phyloP scores from a whole-genome alignment of 352 stramenopile genomes.

The Globisporangium polare region DNA sequence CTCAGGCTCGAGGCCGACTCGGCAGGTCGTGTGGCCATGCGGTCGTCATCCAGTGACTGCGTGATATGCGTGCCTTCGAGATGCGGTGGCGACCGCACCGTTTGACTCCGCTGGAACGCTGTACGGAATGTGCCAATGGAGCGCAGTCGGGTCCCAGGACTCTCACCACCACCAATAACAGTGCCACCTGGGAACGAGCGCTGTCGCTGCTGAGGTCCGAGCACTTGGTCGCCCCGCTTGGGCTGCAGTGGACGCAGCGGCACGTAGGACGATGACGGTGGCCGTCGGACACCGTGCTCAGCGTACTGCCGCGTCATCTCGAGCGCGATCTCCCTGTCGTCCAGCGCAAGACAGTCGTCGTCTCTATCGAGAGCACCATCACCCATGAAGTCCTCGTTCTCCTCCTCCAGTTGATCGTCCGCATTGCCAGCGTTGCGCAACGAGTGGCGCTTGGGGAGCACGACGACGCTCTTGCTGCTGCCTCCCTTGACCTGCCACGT shows the following conservation, averaged over 20 bases:
- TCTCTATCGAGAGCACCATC: constrained; percentile 5
- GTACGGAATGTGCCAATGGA: constrained; percentile 25
- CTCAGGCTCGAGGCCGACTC: not conserved
- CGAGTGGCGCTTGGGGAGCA: constrained; percentile 2
- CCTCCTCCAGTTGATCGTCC: constrained; percentile 7
- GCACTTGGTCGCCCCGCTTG: constrained; percentile 26
- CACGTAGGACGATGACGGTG: constrained; percentile 15
- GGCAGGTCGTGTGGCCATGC: not conserved
- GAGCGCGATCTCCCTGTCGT: constrained; percentile 18
- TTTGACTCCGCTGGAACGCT: constrained; percentile 11
- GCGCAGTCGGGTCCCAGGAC: constrained; percentile 7
- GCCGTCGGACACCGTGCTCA: constrained; percentile 15
- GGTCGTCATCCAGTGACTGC: not conserved
- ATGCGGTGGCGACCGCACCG: not conserved
- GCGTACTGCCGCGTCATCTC: constrained; percentile 28
- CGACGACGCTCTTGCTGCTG: not conserved
- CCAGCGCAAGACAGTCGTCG: constrained; percentile 14
- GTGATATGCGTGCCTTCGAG: constrained; percentile 1
- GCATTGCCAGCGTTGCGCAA: not conserved
- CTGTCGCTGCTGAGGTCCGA: constrained; percentile 10
- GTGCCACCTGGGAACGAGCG: not conserved
- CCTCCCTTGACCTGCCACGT: constrained; percentile 30
- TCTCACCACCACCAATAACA: not conserved
- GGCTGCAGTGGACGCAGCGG: constrained; percentile 24
- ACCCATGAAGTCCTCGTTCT: constrained; percentile 25